Base-by-base conservation (phyloP, 441 rosid species). In the Raphanus hybrid region DNA sequence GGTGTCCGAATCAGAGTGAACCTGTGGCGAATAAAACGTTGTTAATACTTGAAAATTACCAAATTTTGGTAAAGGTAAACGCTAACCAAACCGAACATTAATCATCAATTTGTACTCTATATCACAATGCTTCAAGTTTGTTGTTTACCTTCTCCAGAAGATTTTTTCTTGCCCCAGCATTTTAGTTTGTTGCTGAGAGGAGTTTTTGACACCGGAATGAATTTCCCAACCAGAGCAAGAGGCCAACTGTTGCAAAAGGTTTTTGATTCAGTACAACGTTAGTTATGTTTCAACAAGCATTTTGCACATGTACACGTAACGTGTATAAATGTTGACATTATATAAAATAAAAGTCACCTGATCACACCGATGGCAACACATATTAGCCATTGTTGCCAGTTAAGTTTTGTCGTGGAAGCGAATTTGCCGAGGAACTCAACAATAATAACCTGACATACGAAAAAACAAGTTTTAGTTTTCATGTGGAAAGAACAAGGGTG, bases 391-490 rank as follows among this genome's bases (percentile, higher is more conserved):
- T 86, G 86, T 72, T 84, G 80, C 97, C 97, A 92, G 80, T 82
- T 81, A 35, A 96, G 96, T 84, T 78, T 86, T 20, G 83, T 89
- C 0, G 97, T 96, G 11, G 83, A 59, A 2, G 94, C 83, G 6
- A 96, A 93, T 85, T 96, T 93, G 23, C 99, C 97, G 0, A 90
- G 89, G 29, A 96, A 93, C 85, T 87, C 87, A 1, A 96, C 83
- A 26, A 96, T 92, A 64, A 96, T 34, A 57, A 87, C 85, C 99
- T 93, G 75, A 20, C 61, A 8, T 55, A 64, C 14, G 8, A 57
- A 71, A 59, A 74, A 60, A 59, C 8, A 70, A 62, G 23, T 26
- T 62, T 68, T 41, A 8, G 14, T 57, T 23, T 20, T 23, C 29
- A 39, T 14, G 50, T 55, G 45, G 18, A 14, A 29, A 37, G 29